These are phyloP conservation scores for Cardiospermum halicacabum DNA, from an alignment of 345 rosid species.

Conservation along the genomic window DNA sequence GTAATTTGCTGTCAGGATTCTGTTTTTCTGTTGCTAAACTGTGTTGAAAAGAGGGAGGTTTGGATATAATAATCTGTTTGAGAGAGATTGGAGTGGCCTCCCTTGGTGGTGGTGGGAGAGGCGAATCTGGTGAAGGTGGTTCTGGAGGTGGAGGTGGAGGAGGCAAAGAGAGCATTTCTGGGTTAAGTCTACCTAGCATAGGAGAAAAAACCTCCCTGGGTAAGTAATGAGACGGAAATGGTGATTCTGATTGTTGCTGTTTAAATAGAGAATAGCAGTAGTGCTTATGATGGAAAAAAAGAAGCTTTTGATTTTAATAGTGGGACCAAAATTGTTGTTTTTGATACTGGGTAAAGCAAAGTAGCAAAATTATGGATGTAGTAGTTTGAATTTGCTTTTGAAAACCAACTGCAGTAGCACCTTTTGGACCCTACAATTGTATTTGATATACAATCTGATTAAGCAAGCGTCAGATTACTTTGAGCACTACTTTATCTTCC, in stretches of 20 bases:
- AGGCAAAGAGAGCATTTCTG: constrained; percentile 34
- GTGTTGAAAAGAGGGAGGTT: constrained; percentile 26
- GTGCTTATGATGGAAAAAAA: constrained; percentile 32
- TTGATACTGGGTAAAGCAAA: constrained; percentile 33
- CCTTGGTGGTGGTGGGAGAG: constrained; percentile 32
- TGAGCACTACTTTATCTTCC: neutral
- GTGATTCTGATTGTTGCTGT: constrained; percentile 20
- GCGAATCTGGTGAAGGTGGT: constrained; percentile 14
- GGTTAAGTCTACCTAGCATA: constrained; percentile 5
- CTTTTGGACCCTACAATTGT: neutral
- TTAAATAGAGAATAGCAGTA: constrained; percentile 30
- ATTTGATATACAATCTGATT: neutral
- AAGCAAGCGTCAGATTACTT: neutral
- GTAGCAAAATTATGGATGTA: constrained; percentile 20
- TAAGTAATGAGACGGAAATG: constrained; percentile 18
- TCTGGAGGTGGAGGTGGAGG: constrained; percentile 12
- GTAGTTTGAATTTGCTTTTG: constrained; percentile 24
- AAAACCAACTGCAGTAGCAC: constrained; percentile 16
- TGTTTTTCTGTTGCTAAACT: constrained; percentile 16
- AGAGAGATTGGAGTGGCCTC: constrained; percentile 30
- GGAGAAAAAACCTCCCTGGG: constrained; percentile 9
- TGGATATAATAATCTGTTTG: constrained; percentile 37
- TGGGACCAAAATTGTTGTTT: constrained; percentile 44
- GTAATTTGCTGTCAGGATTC: constrained; percentile 11
- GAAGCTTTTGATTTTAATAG: constrained; percentile 37